Base-by-base conservation (phyloP, 2,329 filamentous ascomycete species). In the Elsinoe batatas region DNA sequence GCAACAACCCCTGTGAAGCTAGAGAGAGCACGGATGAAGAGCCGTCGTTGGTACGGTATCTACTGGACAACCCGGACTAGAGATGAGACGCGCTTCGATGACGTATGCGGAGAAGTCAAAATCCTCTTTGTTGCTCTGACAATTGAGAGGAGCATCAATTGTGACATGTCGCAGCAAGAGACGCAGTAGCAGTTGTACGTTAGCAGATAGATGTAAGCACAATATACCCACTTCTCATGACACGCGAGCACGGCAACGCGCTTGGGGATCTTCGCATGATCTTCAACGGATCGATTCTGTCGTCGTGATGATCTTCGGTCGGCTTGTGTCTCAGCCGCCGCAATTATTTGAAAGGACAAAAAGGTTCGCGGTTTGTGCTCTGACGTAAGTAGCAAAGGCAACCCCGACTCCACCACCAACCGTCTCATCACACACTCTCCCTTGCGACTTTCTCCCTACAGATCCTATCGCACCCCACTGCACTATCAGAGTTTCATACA, bases 71-170 rank as follows among this genome's bases (percentile, higher is more conserved):
- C 37, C 37, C 26, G 26, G 26, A 8, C 4, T 30, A 30, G 26
- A 5, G 5, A 7, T 8, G 26, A 30, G 26, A 30, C 26, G 26
- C 26, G 26, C 26, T 30, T 30, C 26, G 26, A 51, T 51, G 47
- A 51, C 47, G 47, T 51, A 51, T 36, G 32, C 47, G 47, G 47
- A 38, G 47, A 51, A 51, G 35, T 20, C 32, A 37, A 51, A 51
- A 51, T 51, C 35, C 47, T 51, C 47, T 22, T 15, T 51, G 47
- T 51, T 51, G 47, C 47, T 51, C 35, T 33, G 47, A 37, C 44
- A 49, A 49, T 49, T n/a, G 26, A 20, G 10, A 26, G 40, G 17
- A 12, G 10, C 4, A n/a, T 42, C 38, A 18, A 30, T 44, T 18
- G 12, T 13, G 17, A 22, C 17, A 22, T 22, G 18, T 3, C 11